Evolutionary conservation across 2,329 filamentous ascomycete genomes (phyloP).

Genomic region (Nannizziopsis arthrosporioides): DNA sequence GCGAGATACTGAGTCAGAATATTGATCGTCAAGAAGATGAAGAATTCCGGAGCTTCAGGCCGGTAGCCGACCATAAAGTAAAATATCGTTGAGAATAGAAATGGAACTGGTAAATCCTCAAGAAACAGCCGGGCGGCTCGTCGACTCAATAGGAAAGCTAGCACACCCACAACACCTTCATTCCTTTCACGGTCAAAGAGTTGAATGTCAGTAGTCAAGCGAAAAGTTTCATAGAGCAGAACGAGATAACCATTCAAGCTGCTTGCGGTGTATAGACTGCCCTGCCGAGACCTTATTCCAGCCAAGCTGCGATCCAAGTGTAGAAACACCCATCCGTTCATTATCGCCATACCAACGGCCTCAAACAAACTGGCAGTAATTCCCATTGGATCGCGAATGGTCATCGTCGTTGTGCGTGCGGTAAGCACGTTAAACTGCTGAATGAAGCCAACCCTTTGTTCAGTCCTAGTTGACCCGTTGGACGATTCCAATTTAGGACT

Average conservation of each 20-base stretch:
- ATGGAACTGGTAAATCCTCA: constrained; percentile 61
- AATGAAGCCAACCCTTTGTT: constrained; percentile 44
- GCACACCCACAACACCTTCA: constrained; percentile 58
- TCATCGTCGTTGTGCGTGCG: constrained; percentile 56
- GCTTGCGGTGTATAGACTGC: constrained; percentile 59
- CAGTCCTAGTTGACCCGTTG: constrained; percentile 4
- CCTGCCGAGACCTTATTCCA: constrained; percentile 62
- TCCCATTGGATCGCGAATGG: constrained; percentile 64
- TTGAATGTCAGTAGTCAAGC: constrained; percentile 61
- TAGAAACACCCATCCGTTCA: constrained; percentile 63
- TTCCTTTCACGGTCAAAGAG: constrained; percentile 64
- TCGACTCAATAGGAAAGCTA: constrained; percentile 59
- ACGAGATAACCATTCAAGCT: constrained; percentile 66
- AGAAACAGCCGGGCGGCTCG: constrained; percentile 56
- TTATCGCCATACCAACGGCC: constrained; percentile 57
- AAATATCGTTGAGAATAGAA: constrained; percentile 58
- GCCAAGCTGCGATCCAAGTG: constrained; percentile 52
- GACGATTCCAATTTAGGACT: neutral
- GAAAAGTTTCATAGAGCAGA: constrained; percentile 63
- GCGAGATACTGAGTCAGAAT: constrained; percentile 62
- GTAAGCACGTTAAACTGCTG: constrained; percentile 57
- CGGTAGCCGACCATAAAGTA: constrained; percentile 72
- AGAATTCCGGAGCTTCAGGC: constrained; percentile 51
- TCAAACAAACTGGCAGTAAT: constrained; percentile 60
- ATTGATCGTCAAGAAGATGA: constrained; percentile 58